phyloP scores from a whole-genome alignment of 352 stramenopile species.

The Phytopythium sindhum region DNA sequence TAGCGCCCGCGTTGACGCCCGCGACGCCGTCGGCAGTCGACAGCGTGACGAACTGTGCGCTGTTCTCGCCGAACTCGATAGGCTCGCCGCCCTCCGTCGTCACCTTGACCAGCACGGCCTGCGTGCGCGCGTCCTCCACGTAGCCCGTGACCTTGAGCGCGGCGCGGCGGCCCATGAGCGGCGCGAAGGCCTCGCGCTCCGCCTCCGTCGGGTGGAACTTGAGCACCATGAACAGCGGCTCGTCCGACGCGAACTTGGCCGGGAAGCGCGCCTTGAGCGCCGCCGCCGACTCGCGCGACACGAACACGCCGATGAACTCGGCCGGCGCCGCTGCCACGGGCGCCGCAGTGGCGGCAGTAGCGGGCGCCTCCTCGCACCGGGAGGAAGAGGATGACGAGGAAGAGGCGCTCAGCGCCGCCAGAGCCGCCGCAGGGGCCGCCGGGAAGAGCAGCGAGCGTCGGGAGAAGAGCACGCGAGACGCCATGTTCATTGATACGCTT shows the following conservation, averaged over 20 bases:
- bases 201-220: constrained; percentile 70
- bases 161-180: constrained; percentile 54
- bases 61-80: constrained; percentile 38
- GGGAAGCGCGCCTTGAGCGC: constrained; percentile 54
- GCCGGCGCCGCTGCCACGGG: constrained; percentile 17
- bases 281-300: constrained; percentile 49
- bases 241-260: constrained; percentile 38
- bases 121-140: constrained; percentile 59
- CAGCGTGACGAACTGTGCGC: constrained; percentile 46
- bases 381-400: background rate
- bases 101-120: constrained; percentile 67
- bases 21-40: constrained; percentile 37
- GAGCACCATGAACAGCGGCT: constrained; percentile 67
- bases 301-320: constrained; percentile 79
- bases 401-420: background rate
- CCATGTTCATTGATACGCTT: background rate
- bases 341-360: background rate
- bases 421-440: constrained; percentile 12
- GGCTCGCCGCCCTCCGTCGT: constrained; percentile 65
- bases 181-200: constrained; percentile 72
- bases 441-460: constrained; percentile 25
- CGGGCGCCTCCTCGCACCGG: constrained; percentile 12
- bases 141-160: constrained; percentile 64
- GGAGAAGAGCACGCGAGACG: constrained; percentile 14
- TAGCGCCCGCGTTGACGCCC: constrained; percentile 49